phyloP scores from a whole-genome alignment of 2,329 filamentous ascomycete genomes.

The Bipolaris gigantea region DNA sequence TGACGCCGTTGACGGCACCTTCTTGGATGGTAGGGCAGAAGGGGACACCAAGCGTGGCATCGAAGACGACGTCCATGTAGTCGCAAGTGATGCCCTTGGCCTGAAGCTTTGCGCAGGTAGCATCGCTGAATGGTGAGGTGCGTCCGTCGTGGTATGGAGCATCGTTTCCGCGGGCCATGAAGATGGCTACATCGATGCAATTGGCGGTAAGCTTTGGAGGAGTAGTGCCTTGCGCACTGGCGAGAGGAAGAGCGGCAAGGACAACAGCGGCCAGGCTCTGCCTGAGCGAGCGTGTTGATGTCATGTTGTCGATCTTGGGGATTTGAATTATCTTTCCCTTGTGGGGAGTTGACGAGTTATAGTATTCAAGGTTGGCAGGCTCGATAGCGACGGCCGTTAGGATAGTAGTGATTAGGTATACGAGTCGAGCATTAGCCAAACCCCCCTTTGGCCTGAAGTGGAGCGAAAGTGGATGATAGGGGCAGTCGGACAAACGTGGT shows the following conservation, averaged over 20 bases:
- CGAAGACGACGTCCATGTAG: conserved; percentile 9
- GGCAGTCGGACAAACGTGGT: conserved; percentile 8
- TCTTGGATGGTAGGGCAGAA: conserved; percentile 10
- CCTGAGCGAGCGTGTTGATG: conserved; percentile 3
- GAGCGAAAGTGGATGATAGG: conserved; percentile 5
- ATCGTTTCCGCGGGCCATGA: conserved; percentile 12
- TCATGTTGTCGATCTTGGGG: background rate
- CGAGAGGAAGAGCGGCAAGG: conserved; percentile 7
- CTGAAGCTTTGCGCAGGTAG: conserved; percentile 6
- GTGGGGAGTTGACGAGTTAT: background rate
- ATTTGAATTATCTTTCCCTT: background rate
- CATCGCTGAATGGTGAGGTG: conserved; percentile 7
- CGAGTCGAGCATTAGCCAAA: conserved; percentile 2
- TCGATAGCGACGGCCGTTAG: background rate
- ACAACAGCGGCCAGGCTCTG: conserved; percentile 10
- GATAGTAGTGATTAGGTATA: conserved; percentile 2
- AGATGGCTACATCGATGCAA: conserved; percentile 10
- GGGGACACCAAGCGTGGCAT: conserved; percentile 3
- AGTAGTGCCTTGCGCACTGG: conserved; percentile 4
- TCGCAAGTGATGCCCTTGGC: conserved; percentile 9
- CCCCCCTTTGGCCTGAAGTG: background rate
- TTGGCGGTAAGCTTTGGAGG: conserved; percentile 6
- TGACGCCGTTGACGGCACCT: conserved; percentile 8
- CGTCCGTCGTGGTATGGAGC: conserved; percentile 9
- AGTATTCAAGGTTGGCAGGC: background rate